These are phyloP conservation scores for Saururus chinensis DNA, from an alignment of 164 flowering plant genomes.

Conservation along the genomic window DNA sequence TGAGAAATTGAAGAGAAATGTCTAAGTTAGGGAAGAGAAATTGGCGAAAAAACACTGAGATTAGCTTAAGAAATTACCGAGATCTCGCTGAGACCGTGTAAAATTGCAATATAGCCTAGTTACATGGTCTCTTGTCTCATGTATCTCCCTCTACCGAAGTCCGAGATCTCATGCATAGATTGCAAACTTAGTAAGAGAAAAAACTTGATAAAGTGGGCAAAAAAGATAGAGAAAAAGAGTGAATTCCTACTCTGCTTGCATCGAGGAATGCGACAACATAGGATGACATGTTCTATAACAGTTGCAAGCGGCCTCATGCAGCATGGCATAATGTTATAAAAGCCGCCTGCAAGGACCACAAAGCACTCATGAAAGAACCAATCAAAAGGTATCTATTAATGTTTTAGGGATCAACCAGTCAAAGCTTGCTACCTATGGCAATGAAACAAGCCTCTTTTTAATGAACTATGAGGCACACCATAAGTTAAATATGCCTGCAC, in stretches of 20 bases:
- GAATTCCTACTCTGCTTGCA: conserved; percentile 25
- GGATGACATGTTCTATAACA: conserved; percentile 65
- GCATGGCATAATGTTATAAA: conserved; percentile 75
- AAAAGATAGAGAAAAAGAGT: neutral
- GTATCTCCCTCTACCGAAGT: too few relatives aligned
- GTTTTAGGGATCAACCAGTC: neutral
- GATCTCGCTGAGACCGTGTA: too few relatives aligned
- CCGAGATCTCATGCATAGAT: too few relatives aligned
- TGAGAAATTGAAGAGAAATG: too few relatives aligned
- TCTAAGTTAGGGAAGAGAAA: too few relatives aligned
- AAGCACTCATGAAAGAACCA: conserved; percentile 9
- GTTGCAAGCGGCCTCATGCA: conserved; percentile 64
- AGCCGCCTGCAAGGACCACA: conserved; percentile 77
- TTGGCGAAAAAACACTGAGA: too few relatives aligned
- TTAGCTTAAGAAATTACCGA: too few relatives aligned
- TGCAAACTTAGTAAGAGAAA: too few relatives aligned
- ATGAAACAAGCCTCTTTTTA: conserved; percentile 85
- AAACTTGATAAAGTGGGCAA: neutral
- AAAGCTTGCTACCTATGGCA: conserved; percentile 49
- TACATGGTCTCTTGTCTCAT: too few relatives aligned
- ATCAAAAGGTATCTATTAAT: too few relatives aligned
- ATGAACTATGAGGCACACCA: conserved; percentile 60
- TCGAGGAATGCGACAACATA: conserved; percentile 56
- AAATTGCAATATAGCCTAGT: too few relatives aligned
- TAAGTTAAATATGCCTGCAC: conserved; percentile 77